These are phyloP conservation scores for Aureobasidium sp. DNA, from an alignment of 2,329 filamentous ascomycete species.

Conservation along the genomic window DNA sequence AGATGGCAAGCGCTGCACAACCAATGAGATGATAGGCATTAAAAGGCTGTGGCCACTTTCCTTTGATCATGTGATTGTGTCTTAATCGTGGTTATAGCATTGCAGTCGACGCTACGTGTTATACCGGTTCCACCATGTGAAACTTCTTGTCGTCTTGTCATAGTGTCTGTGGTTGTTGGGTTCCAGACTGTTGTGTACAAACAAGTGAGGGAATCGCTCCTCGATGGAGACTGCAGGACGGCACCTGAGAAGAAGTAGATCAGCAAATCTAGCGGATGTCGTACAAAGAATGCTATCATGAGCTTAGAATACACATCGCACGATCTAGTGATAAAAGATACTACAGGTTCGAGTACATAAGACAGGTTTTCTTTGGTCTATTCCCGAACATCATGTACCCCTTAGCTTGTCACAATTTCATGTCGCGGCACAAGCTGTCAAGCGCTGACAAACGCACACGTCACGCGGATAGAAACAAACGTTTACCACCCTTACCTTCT, in stretches of 20 bases:
- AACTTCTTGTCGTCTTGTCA: not conserved
- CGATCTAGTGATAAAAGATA: not conserved
- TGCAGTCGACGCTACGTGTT: not conserved
- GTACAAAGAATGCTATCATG: not conserved
- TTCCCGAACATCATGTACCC: not conserved
- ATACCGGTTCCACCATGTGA: not conserved
- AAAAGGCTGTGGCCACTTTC: not conserved
- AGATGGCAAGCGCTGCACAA: too few species aligned
- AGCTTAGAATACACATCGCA: not conserved
- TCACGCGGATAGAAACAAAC: not conserved
- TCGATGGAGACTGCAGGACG: not conserved
- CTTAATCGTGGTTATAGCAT: not conserved
- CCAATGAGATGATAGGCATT: not conserved
- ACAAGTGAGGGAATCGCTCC: not conserved
- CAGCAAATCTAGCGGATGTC: not conserved
- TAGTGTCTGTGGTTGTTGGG: not conserved
- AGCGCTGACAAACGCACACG: not conserved
- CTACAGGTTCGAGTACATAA: not conserved
- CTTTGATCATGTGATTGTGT: not conserved
- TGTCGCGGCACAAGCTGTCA: not conserved
- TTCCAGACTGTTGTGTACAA: not conserved
- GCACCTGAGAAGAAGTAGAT: not conserved
- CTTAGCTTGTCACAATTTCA: not conserved
- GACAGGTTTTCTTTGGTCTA: not conserved
- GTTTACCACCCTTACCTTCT: not conserved